Evolutionary conservation across 2,329 filamentous ascomycete genomes (phyloP).

Genomic region (Aphanoascus verrucosus): DNA sequence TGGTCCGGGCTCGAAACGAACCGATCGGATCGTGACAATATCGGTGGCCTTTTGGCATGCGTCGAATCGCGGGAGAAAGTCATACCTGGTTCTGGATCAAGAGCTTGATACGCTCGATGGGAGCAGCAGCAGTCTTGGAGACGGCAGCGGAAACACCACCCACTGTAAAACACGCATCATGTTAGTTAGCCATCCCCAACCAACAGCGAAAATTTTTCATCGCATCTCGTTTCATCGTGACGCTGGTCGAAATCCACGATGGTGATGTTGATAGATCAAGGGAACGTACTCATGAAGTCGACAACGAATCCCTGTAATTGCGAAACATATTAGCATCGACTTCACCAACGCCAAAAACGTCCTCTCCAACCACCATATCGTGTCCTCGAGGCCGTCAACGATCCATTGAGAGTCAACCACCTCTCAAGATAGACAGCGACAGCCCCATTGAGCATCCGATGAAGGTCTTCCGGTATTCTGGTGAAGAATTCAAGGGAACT

Average conservation of each 20-base stretch:
- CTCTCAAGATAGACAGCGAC: no score
- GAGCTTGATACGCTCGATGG: conserved; percentile 99
- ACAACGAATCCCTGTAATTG: conserved; percentile 70
- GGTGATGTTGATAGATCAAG: not conserved
- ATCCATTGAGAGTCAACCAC: conserved; percentile 5
- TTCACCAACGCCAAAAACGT: conserved; percentile 8
- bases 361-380: conserved; percentile 10
- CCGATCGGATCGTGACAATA: not conserved
- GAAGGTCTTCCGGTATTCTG: not conserved
- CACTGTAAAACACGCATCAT: conserved; percentile 49
- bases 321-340: conserved; percentile 23
- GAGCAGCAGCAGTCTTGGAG: conserved; percentile 99
- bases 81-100: conserved; percentile 99
- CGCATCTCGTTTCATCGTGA: not conserved
- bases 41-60: not conserved
- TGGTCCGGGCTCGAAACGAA: not conserved
- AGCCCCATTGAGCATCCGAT: not conserved
- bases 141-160: conserved; percentile 99
- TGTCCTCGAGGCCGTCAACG: conserved; percentile 10
- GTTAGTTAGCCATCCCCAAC: conserved; percentile 7
- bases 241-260: not conserved
- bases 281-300: conserved; percentile 93
- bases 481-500: conserved; percentile 21
- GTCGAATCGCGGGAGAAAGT: not conserved
- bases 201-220: not conserved